Evolutionary conservation across 768 basidiomycete species (phyloP).

Genomic region (Lactifluus volemus): DNA sequence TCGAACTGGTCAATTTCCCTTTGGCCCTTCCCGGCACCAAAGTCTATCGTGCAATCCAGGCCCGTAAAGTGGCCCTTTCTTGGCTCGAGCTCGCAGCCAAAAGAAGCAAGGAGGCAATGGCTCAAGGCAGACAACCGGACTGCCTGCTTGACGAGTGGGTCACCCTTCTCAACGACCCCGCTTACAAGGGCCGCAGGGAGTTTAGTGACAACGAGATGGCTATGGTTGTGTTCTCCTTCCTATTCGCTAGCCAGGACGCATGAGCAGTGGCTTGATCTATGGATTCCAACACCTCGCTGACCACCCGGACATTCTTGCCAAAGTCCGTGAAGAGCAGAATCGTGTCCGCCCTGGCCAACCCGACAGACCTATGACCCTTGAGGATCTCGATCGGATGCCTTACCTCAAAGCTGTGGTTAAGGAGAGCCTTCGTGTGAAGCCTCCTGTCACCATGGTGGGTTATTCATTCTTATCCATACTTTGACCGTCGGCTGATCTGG

Average conservation of each 20-base stretch:
- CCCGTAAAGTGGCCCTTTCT: constrained; percentile 75
- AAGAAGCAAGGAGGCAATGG: constrained; percentile 75
- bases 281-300: constrained; percentile 96
- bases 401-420: constrained; percentile 90
- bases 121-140: constrained; percentile 64
- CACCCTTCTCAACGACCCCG: constrained; percentile 52
- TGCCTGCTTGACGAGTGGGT: constrained; percentile 97
- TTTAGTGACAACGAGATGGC: constrained; percentile 95
- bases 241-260: constrained; percentile 98
- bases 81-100: constrained; percentile 75
- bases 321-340: constrained; percentile 87
- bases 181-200: constrained; percentile 68
- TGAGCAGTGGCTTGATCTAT: constrained; percentile 94
- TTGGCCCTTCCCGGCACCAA: constrained; percentile 93
- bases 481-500: constrained; percentile 9
- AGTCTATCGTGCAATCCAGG: constrained; percentile 86
- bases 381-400: constrained; percentile 86
- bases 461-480: constrained; percentile 17
- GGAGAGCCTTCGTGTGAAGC: constrained; percentile 85
- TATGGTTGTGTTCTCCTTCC: constrained; percentile 93
- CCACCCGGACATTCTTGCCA: constrained; percentile 78
- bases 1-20: constrained; percentile 99
- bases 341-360: constrained; percentile 71
- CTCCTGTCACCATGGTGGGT: constrained; percentile 90
- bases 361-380: constrained; percentile 71